Percentiles rank a stretch among this genome's conserved stretches.
These are phyloP conservation scores for Pleurotus sapidus DNA, from an alignment of 768 basidiomycete species.

Conservation along the genomic window DNA sequence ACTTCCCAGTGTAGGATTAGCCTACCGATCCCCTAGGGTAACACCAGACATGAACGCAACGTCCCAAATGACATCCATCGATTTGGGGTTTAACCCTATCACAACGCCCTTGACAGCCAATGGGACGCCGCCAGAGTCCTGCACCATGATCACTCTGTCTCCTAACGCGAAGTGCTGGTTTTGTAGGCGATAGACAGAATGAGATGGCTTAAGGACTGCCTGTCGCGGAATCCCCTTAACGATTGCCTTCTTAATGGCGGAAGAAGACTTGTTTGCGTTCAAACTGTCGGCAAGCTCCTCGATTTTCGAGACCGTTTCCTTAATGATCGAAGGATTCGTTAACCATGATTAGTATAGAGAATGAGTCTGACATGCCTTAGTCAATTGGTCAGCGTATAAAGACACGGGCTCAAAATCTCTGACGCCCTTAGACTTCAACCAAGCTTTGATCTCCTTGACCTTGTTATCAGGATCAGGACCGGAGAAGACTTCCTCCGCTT, in stretches of 20 bases:
- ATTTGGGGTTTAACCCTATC: slow-evolving; percentile 79
- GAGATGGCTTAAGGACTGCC: slow-evolving; percentile 89
- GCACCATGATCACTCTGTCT: slow-evolving; percentile 94
- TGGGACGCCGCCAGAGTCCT: slow-evolving; percentile 91
- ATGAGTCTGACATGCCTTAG: slow-evolving; percentile 54
- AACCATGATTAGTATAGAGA: not conserved
- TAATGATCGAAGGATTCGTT: slow-evolving; percentile 1
- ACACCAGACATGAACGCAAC: slow-evolving; percentile 91
- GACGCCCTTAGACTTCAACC: slow-evolving; percentile 86
- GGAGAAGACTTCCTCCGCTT: slow-evolving; percentile 56
- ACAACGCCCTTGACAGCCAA: slow-evolving; percentile 92
- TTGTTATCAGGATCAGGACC: slow-evolving; percentile 61
- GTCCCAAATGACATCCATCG: slow-evolving; percentile 97
- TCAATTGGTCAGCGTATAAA: slow-evolving; percentile 86
- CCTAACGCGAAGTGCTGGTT: slow-evolving; percentile 86
- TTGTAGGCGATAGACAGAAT: slow-evolving; percentile 86
- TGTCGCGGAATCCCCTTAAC: slow-evolving; percentile 92
- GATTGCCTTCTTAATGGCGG: slow-evolving; percentile 84
- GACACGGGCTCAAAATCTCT: slow-evolving; percentile 92
- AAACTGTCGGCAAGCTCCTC: slow-evolving; percentile 74
- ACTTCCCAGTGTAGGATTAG: not conserved
- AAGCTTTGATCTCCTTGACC: slow-evolving; percentile 75
- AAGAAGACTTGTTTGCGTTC: slow-evolving; percentile 53
- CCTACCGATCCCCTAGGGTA: slow-evolving; percentile 78
- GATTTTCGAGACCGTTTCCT: slow-evolving; percentile 79